These are phyloP conservation scores for Nemania bipapillata DNA, from an alignment of 2,329 filamentous ascomycete species.

Conservation along the genomic window DNA sequence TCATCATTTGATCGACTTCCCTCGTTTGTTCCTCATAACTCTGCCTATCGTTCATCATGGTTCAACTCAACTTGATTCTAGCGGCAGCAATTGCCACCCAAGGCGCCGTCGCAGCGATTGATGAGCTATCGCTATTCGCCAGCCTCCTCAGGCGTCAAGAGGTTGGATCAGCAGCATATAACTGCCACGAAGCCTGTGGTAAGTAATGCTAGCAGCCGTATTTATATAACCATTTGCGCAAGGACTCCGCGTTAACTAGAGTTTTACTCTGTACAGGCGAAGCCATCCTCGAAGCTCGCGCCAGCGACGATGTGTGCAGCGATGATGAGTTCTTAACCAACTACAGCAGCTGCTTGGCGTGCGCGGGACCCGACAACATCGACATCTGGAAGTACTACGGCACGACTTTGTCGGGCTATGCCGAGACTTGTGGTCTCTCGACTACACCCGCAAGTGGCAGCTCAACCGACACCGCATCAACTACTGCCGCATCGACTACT, in stretches of 20 bases:
- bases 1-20: background rate
- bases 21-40: background rate
- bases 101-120: background rate
- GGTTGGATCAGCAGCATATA: constrained; percentile 14
- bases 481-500: background rate
- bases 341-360: constrained; percentile 23
- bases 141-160: constrained; percentile 16
- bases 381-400: constrained; percentile 30
- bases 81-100: background rate
- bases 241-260: background rate
- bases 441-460: constrained; percentile 14
- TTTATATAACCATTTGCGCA: too few relatives aligned
- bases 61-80: background rate
- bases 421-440: constrained; percentile 12
- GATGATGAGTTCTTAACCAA: constrained; percentile 17
- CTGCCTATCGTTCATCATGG: background rate
- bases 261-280: background rate
- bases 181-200: constrained; percentile 26
- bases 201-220: background rate
- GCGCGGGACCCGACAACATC: constrained; percentile 21
- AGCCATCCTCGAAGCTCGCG: constrained; percentile 11
- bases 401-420: constrained; percentile 13
- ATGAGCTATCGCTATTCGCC: background rate
- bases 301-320: constrained; percentile 23
- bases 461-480: background rate